Conservation (phyloP, 176 grass and related monocot species). For the Bromus sterilis region DNA sequence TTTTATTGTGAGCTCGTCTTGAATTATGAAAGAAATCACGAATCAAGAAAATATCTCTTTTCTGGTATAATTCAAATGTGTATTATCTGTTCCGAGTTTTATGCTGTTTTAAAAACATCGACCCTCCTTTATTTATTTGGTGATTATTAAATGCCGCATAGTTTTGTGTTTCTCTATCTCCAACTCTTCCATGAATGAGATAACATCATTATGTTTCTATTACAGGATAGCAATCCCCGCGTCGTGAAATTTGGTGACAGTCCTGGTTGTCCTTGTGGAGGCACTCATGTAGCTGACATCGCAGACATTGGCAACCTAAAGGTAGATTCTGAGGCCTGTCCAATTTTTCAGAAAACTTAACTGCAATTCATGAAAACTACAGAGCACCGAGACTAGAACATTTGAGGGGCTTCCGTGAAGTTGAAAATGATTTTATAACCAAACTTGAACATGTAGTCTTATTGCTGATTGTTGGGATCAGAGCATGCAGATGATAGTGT, state of each 20-base stretch:
- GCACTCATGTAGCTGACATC: conserved; percentile 75
- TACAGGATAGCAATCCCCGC: conserved; percentile 71
- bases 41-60: neutral
- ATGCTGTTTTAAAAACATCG: neutral
- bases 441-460: neutral
- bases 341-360: neutral
- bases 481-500: neutral
- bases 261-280: conserved; percentile 73
- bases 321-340: conserved; percentile 27
- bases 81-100: neutral
- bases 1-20: neutral
- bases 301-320: conserved; percentile 49
- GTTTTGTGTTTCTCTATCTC: neutral
- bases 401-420: neutral
- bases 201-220: neutral
- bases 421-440: neutral
- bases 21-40: neutral
- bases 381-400: neutral
- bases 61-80: neutral
- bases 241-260: conserved; percentile 67
- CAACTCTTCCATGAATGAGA: neutral
- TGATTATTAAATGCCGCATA: neutral
- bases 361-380: neutral
- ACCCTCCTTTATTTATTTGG: neutral
- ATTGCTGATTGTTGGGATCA: neutral